Conservation (phyloP, 768 basidiomycete genomes). For the Leucogyrophana mollusca region DNA sequence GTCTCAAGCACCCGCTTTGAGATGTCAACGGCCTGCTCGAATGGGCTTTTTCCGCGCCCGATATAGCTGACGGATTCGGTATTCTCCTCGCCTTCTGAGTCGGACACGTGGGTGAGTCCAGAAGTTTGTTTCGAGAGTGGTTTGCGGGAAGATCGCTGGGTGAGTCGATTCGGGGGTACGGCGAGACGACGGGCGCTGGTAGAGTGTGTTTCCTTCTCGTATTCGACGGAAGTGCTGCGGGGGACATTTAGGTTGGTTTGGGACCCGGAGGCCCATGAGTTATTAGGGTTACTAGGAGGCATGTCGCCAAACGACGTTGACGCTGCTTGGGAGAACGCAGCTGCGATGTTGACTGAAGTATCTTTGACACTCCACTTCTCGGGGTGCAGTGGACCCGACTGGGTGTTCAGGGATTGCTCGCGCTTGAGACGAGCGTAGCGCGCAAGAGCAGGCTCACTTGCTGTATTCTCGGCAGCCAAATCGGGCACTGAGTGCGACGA, state of each 20-base stretch:
- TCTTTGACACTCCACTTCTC: conserved; percentile 75
- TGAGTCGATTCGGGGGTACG: conserved; percentile 53
- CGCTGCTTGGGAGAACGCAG: conserved; percentile 76
- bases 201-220: conserved; percentile 63
- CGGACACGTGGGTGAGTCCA: conserved; percentile 53
- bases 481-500: conserved; percentile 28
- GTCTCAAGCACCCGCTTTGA: conserved; percentile 52
- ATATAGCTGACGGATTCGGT: conserved; percentile 28
- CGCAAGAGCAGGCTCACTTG: conserved; percentile 43
- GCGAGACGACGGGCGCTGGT: conserved; percentile 57
- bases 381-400: conserved; percentile 42
- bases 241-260: conserved; percentile 48
- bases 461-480: conserved; percentile 43
- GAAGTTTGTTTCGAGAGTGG: conserved; percentile 57
- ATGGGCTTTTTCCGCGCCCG: conserved; percentile 66
- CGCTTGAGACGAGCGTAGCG: conserved; percentile 48
- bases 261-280: conserved; percentile 66
- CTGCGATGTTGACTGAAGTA: conserved; percentile 85
- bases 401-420: conserved; percentile 31
- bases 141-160: conserved; percentile 35
- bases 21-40: conserved; percentile 57
- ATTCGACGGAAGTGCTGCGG: conserved; percentile 79
- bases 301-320: conserved; percentile 36
- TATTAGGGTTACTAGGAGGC: conserved; percentile 51
- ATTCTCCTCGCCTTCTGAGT: conserved; percentile 63